Percentiles rank a stretch among this genome's conserved stretches.
Evolutionary conservation across 2,329 filamentous ascomycete genomes (phyloP).

Genomic region (Cladorrhinum sp.): DNA sequence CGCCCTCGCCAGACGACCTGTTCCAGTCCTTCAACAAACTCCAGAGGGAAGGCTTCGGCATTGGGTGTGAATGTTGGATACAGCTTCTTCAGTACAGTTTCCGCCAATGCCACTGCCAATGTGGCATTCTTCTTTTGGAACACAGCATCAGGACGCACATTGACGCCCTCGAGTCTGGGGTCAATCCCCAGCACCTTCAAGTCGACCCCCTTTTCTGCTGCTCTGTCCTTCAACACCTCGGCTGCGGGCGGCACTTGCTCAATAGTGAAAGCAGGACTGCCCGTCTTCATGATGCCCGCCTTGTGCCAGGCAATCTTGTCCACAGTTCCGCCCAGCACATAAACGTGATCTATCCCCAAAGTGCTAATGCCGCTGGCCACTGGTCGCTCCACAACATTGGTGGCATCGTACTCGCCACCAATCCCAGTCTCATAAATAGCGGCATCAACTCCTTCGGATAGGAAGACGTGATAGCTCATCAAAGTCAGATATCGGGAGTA

Average conservation of each 20-base stretch:
- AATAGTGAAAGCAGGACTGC: constrained; percentile 56
- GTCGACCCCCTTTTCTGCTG: constrained; percentile 49
- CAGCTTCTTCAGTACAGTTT: constrained; percentile 46
- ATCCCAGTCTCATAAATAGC: constrained; percentile 67
- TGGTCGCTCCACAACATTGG: constrained; percentile 61
- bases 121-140: constrained; percentile 59
- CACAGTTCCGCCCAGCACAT: constrained; percentile 59
- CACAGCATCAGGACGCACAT: constrained; percentile 48
- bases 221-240: constrained; percentile 56
- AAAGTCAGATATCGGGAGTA: constrained; percentile 63
- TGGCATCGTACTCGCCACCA: constrained; percentile 67
- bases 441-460: constrained; percentile 59
- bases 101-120: constrained; percentile 49
- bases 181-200: constrained; percentile 48
- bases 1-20: constrained; percentile 74
- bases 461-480: constrained; percentile 65
- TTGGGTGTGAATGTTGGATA: constrained; percentile 29
- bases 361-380: constrained; percentile 58
- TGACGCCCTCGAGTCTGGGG: constrained; percentile 43
- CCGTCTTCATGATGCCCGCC: constrained; percentile 65
- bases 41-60: constrained; percentile 47
- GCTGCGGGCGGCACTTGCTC: constrained; percentile 46
- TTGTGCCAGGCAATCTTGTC: constrained; percentile 73
- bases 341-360: constrained; percentile 67
- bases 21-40: constrained; percentile 72